Conservation (phyloP, 257 asterid genomes). For the Plantago elongata region DNA sequence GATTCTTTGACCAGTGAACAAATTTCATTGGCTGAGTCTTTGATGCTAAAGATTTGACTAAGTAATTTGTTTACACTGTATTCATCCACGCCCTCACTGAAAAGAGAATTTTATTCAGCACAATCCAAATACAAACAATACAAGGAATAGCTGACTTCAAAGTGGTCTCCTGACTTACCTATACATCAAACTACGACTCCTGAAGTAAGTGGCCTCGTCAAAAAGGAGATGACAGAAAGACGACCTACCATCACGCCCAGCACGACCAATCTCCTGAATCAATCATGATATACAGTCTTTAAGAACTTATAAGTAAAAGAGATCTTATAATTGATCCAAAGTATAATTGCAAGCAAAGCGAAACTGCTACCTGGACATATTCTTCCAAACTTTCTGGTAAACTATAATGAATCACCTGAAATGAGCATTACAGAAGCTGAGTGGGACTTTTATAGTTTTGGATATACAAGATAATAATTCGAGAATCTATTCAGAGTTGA, state of each 20-base stretch:
- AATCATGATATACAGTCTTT: constrained; percentile 16
- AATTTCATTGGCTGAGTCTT: constrained; percentile 38
- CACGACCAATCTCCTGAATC: constrained; percentile 96
- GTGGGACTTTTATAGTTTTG: constrained; percentile 13
- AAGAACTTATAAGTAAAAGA: constrained; percentile 14
- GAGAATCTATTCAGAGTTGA: constrained; percentile 7
- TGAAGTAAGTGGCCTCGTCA: constrained; percentile 69
- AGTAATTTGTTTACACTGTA: constrained; percentile 77
- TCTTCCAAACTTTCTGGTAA: constrained; percentile 97
- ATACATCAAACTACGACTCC: constrained; percentile 84
- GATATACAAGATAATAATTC: constrained; percentile 11
- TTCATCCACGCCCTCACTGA: constrained; percentile 95
- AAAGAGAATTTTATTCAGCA: constrained; percentile 22
- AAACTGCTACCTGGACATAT: constrained; percentile 76
- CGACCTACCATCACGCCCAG: constrained; percentile 95
- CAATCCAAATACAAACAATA: constrained; percentile 20
- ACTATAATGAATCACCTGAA: constrained; percentile 91
- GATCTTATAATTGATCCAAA: constrained; percentile 12
- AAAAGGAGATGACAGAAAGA: constrained; percentile 88
- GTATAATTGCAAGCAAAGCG: constrained; percentile 8
- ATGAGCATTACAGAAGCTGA: constrained; percentile 20
- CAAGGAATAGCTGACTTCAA: constrained; percentile 15
- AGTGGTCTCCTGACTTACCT: constrained; percentile 45
- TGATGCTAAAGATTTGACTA: constrained; percentile 51
- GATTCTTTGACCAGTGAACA: constrained; percentile 66